A percentile compares a stretch with the other conserved stretches of the same genome.
Conservation (phyloP, 805 yeast species). For the Myxozyma mucilagina region DNA sequence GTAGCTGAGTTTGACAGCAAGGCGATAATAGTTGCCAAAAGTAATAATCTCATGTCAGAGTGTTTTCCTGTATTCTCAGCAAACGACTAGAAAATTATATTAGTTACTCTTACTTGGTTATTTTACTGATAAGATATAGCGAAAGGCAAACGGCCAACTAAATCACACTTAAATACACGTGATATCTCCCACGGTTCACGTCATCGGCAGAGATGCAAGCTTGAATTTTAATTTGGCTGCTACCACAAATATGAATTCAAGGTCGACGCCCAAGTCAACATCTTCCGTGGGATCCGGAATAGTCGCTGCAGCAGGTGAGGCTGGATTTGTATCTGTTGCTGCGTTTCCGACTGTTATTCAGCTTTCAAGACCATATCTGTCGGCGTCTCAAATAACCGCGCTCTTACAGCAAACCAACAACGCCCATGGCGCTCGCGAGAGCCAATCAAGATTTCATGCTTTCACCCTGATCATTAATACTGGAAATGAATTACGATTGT, state of each 20-base stretch:
- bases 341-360: slow-evolving; percentile 15
- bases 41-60: not conserved
- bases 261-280: slow-evolving; percentile 17
- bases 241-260: not conserved
- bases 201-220: not conserved
- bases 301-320: not conserved
- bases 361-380: slow-evolving; percentile 28
- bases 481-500: slow-evolving; percentile 27
- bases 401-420: slow-evolving; percentile 11
- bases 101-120: not conserved
- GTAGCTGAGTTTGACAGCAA: not conserved
- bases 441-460: slow-evolving; percentile 22
- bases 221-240: not conserved
- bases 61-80: not conserved
- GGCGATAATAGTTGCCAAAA: not conserved
- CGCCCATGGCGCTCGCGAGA: slow-evolving; percentile 16
- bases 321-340: not conserved
- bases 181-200: not conserved
- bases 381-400: slow-evolving; percentile 10
- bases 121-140: not conserved
- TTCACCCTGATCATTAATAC: slow-evolving; percentile 16
- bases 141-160: not conserved
- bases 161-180: not conserved
- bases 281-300: slow-evolving; percentile 7
- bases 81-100: not conserved